phyloP scores from a whole-genome alignment of 306 rosid genomes.

The Morella rubra region DNA sequence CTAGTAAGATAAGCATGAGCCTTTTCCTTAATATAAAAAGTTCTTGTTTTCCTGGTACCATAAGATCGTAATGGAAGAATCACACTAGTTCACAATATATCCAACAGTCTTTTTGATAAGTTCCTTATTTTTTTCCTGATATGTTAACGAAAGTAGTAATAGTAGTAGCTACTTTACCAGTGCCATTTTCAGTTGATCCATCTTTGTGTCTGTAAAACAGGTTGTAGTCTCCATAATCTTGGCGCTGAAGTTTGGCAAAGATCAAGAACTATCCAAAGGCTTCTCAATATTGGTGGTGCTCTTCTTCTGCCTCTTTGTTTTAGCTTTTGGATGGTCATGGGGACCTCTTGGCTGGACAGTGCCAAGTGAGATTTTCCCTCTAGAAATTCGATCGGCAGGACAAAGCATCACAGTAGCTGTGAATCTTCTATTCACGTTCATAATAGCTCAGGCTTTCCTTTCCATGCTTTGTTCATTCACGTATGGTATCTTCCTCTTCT shows the following conservation, averaged over 20 bases:
- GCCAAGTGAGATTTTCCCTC: constrained; percentile 68
- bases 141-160: background rate
- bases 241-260: constrained; percentile 61
- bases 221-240: constrained; percentile 64
- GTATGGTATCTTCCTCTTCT: constrained; percentile 68
- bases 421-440: constrained; percentile 63
- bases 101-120: background rate
- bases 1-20: background rate
- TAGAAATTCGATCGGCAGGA: constrained; percentile 68
- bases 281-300: constrained; percentile 63
- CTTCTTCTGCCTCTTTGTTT: constrained; percentile 74
- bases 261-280: constrained; percentile 52
- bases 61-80: background rate
- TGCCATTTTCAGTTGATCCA: background rate
- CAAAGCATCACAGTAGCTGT: constrained; percentile 70
- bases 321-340: constrained; percentile 84
- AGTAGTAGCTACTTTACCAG: background rate
- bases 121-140: background rate
- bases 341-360: constrained; percentile 80
- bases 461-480: constrained; percentile 49
- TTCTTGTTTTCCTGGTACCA: background rate
- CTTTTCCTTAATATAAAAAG: background rate
- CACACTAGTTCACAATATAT: background rate
- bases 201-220: constrained; percentile 40
- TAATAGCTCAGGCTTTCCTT: constrained; percentile 58